phyloP scores from a whole-genome alignment of 257 asterid genomes.

The Anisodus tanguticus region DNA sequence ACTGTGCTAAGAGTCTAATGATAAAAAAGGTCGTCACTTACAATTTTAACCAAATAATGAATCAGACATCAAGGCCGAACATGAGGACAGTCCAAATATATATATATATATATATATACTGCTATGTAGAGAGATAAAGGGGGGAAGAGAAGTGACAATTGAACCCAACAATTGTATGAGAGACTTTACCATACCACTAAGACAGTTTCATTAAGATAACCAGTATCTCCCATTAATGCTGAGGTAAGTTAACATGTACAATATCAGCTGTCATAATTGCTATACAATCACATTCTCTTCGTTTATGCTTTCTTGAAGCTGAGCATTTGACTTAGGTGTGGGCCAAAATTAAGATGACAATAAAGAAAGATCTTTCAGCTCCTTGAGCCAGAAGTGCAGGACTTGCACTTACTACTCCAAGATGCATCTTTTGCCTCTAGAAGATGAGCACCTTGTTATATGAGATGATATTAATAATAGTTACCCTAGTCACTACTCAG shows the following conservation, averaged over 20 bases:
- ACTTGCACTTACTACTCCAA: neutral
- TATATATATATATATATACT: too few relatives aligned
- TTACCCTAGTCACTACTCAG: neutral
- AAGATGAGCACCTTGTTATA: slow-evolving; percentile 7
- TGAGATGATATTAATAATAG: neutral
- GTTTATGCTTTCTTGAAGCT: neutral
- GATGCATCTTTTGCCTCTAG: slow-evolving; percentile 13
- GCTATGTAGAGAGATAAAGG: too few relatives aligned
- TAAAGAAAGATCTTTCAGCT: slow-evolving; percentile 5
- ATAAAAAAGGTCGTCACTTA: slow-evolving; percentile 1
- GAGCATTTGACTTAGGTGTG: neutral
- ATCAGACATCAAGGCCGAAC: neutral
- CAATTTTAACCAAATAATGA: neutral
- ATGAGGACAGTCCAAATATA: slow-evolving; percentile 16
- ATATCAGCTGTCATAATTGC: neutral
- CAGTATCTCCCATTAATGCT: neutral
- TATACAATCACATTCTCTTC: neutral
- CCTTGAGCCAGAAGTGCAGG: neutral
- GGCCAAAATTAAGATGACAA: neutral
- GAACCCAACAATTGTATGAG: too few relatives aligned
- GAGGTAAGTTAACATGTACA: slow-evolving; percentile 24
- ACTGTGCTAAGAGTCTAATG: neutral
- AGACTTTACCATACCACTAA: too few relatives aligned
- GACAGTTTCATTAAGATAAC: too few relatives aligned
- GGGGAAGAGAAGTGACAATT: too few relatives aligned